Conservation (phyloP, 1,284 basidiomycete genomes). For the Pseudozyma sp. region DNA sequence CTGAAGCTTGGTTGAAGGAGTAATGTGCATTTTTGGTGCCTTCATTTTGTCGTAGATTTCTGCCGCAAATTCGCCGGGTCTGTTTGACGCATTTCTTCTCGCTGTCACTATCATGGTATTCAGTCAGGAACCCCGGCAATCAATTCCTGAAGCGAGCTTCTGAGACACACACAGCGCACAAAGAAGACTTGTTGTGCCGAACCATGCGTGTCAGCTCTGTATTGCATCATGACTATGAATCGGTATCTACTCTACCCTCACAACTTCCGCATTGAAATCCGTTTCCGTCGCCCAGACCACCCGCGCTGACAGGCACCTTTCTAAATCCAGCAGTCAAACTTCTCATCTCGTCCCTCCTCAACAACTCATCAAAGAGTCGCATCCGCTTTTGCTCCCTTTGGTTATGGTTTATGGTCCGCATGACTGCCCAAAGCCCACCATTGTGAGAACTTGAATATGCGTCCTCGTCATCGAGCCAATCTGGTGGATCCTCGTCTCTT, state of each 20-base stretch:
- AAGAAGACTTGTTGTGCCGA: no score
- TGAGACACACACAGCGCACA: no score
- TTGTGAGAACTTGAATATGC: no score
- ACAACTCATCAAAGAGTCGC: constrained; percentile 22
- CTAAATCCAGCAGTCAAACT: constrained; percentile 18
- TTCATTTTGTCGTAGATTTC: not conserved
- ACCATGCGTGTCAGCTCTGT: no score
- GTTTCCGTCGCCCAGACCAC: not conserved
- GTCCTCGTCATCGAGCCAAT: no score
- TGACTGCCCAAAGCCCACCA: constrained; percentile 7
- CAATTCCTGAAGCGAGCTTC: no score
- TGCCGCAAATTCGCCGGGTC: no score
- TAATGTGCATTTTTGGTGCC: not conserved
- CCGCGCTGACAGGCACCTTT: constrained; percentile 13
- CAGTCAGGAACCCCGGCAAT: no score
- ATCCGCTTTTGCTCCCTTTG: constrained; percentile 5
- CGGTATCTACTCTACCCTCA: constrained; percentile 12
- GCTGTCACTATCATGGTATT: no score
- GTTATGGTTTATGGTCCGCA: not conserved
- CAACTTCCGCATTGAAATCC: constrained; percentile 14
- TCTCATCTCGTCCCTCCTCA: constrained; percentile 21
- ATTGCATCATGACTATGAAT: not conserved
- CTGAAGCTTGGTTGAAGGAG: not conserved
- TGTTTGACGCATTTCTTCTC: no score
- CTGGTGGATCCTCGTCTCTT: no score